Base-by-base conservation (phyloP, 306 rosid species). In the Quercus cerris region DNA sequence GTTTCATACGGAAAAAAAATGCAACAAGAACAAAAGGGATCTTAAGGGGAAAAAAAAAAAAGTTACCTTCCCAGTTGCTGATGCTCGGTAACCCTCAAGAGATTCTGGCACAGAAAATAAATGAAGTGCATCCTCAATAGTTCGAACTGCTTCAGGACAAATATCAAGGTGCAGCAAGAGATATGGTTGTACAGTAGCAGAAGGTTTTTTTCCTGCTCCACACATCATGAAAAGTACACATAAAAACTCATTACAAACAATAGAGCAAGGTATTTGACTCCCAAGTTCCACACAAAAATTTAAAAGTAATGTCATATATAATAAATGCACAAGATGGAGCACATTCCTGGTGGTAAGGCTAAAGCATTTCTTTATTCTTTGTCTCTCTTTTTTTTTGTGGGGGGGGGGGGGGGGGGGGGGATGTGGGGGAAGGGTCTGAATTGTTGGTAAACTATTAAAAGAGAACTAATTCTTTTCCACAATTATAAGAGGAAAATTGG, bases 101-200 rank as follows among this genome's bases (percentile, higher is more conserved):
- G 89, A 86, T 86, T 93, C 99, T 44, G 91, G 91, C n/a, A 90
- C 96, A 85, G 97, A 90, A 87, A 91, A 96, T 85, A 91, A 76
- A 84, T 78, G 92, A 76, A 96, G 82, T 10, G 99, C 99, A 85
- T 93, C 94, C 86, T 93, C 97, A 56, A 96, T 93, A 0, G 94
- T 88, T 55, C 75, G 84, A 56, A 93, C 97, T 44, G 91, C 85
- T 13, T 96, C 93, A 81, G 89, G 93, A 71, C 78, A 73, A 81
- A 96, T 96, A 86, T 96, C 99, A 73, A 96, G 98, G 81, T 93
- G 99, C 76, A 96, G 96, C 86, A 92, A 76, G 33, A 85, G 88
- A 88, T 76, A 96, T 19, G 98, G 99, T 78, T 96, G 98, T 72
- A 83, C 79, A 22, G 97, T 91, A 27, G 91, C 98, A 77, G 98